These are phyloP conservation scores for Aquilaria sinensis DNA, from an alignment of 345 rosid species.

Conservation along the genomic window DNA sequence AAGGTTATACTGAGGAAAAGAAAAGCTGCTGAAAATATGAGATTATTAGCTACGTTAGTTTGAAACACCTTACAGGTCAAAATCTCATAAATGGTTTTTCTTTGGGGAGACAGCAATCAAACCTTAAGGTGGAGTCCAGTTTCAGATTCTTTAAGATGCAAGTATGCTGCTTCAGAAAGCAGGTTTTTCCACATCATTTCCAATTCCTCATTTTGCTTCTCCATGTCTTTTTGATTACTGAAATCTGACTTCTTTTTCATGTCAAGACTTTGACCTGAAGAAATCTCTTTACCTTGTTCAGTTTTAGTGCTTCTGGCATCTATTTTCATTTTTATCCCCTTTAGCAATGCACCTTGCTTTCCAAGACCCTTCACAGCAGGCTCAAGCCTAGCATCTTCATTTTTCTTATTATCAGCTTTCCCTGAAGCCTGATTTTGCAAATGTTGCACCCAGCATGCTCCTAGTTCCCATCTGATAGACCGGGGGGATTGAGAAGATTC, in stretches of 20 bases:
- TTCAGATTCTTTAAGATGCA: slow-evolving; percentile 83
- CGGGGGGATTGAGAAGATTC: slow-evolving; percentile 40
- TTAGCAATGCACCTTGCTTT: slow-evolving; percentile 87
- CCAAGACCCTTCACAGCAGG: slow-evolving; percentile 95
- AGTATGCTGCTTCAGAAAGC: slow-evolving; percentile 70
- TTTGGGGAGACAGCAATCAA: slow-evolving; percentile 20
- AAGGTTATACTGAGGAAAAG: too few relatives aligned
- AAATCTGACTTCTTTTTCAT: slow-evolving; percentile 15
- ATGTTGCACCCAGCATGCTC: slow-evolving; percentile 97
- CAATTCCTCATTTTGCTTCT: slow-evolving; percentile 53
- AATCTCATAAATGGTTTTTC: slow-evolving; percentile 1
- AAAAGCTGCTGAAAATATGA: too few relatives aligned
- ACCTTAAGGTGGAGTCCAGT: slow-evolving; percentile 96
- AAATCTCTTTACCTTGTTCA: slow-evolving; percentile 56
- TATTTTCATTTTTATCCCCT: slow-evolving; percentile 82
- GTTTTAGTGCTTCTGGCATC: slow-evolving; percentile 55
- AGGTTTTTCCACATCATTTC: slow-evolving; percentile 62
- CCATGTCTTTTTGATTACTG: slow-evolving; percentile 6
- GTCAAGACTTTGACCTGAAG: slow-evolving; percentile 30
- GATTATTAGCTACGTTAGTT: slow-evolving; percentile 2
- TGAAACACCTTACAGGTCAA: slow-evolving; percentile 9
- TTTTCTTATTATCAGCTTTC: slow-evolving; percentile 61
- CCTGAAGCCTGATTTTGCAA: slow-evolving; percentile 86
- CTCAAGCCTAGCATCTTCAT: slow-evolving; percentile 71
- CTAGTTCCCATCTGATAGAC: slow-evolving; percentile 91